Evolutionary conservation across 2,329 filamentous ascomycete species (phyloP).

Genomic region (Pestalotiopsis sp.): DNA sequence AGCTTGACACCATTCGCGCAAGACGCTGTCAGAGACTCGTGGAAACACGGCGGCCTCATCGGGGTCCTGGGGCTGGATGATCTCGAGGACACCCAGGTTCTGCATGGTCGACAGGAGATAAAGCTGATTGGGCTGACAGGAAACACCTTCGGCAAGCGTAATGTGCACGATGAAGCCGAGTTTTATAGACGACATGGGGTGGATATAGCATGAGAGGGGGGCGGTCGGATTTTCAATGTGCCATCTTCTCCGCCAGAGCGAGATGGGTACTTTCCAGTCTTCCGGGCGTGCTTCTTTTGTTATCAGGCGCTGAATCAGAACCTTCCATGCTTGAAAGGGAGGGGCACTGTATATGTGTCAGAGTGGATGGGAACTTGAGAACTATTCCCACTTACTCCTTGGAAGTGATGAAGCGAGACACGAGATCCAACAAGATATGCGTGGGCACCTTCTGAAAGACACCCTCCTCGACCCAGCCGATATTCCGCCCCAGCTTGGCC

Average conservation of each 20-base stretch:
- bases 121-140: slow-evolving; percentile 38
- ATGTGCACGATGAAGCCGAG: slow-evolving; percentile 33
- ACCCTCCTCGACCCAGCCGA: slow-evolving; percentile 1
- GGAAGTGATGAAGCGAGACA: neutral
- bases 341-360: neutral
- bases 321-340: slow-evolving; percentile 9
- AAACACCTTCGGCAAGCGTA: slow-evolving; percentile 19
- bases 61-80: slow-evolving; percentile 40
- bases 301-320: neutral
- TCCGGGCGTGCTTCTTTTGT: neutral
- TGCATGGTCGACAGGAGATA: slow-evolving; percentile 42
- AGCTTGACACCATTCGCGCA: slow-evolving; percentile 47
- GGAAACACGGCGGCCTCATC: slow-evolving; percentile 33
- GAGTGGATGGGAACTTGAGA: neutral
- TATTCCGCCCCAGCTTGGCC: neutral
- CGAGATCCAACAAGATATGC: slow-evolving; percentile 2
- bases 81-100: slow-evolving; percentile 51
- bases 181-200: slow-evolving; percentile 37
- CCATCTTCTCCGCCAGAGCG: neutral
- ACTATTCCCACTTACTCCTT: neutral
- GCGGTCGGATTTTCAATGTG: neutral
- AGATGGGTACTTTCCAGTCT: neutral
- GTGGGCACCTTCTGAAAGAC: neutral
- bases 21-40: slow-evolving; percentile 45
- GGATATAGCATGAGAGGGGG: slow-evolving; percentile 36